Evolutionary conservation across 225 moss, liverwort and hornwort species (phyloP), one percentile per base, ranked within the genome.

Genomic region (Bryoerythrophyllum caledonicum): DNA sequence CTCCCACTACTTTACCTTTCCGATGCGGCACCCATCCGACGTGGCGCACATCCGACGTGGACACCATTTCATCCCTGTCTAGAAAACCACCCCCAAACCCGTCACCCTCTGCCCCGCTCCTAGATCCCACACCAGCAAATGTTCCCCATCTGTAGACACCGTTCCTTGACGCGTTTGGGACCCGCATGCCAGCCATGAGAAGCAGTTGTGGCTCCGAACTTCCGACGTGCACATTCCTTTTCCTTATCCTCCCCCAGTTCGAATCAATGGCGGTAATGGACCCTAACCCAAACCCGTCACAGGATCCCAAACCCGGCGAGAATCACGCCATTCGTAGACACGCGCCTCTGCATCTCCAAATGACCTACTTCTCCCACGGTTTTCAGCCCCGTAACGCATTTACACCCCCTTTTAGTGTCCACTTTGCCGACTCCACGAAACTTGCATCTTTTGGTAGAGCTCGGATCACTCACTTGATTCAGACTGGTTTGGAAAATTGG

Each of bases 201-300:
- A 44, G 21, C n/a, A 30, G 60, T 46, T 72, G 72, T 72, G 72
- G 65, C 70, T 79, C 66, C 54, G 52, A 30, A 44, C 28, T 19
- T 9, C 75, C 79, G 20, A 79, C 76, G 83, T 76, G 68, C 10
- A 14, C 63, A 16, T 66, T 68, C 83, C 21, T 49, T 10, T 37
- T 23, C 10, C 83, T 83, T 83, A 83, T 83, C 83, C 64, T 5
- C 24, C 9, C 32, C 7, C 8, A 13, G 12, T 44, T 71, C 59
- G n/a, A 28, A 44, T 44, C 48, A 49, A 60, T 44, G 59, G 71
- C 59, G 40, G 59, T 9, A 10, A 52, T 11, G 20, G 7, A 34
- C 2, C 3, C 46, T 2, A 2, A 8, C 44, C 4, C 26, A 43
- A 65, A 4, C 15, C 65, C 65, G 27, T 46, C 5, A 35, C n/a